phyloP scores from a whole-genome alignment of 257 asterid genomes.

The Solanum lignicaule region DNA sequence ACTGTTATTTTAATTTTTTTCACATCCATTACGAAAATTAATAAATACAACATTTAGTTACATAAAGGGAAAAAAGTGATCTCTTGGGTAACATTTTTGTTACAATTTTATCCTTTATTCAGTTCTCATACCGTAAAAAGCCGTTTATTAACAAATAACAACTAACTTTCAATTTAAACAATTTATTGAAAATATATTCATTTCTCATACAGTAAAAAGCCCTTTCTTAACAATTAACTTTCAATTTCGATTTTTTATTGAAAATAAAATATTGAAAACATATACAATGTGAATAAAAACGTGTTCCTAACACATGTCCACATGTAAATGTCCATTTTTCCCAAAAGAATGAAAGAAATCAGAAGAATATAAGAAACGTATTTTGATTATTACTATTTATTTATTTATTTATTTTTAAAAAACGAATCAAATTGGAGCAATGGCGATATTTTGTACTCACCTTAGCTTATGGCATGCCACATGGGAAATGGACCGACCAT shows the following conservation, averaged over 20 bases:
- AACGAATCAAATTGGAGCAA: background rate
- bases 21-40: background rate
- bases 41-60: background rate
- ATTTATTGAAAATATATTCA: background rate
- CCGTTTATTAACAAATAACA: background rate
- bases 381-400: background rate
- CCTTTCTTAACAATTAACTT: background rate
- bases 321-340: background rate
- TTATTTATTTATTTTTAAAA: background rate
- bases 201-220: background rate
- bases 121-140: background rate
- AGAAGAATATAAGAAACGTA: background rate
- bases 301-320: background rate
- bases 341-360: background rate
- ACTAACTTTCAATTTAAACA: background rate
- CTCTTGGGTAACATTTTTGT: background rate
- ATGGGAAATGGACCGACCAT: background rate
- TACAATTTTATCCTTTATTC: background rate
- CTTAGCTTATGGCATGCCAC: background rate
- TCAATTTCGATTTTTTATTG: background rate
- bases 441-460: background rate
- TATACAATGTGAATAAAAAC: background rate
- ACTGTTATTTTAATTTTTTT: no score
- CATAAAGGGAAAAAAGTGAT: background rate
- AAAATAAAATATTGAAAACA: background rate